These are phyloP conservation scores for Paecilomyces formosus DNA, from an alignment of 2,329 filamentous ascomycete genomes.

Conservation along the genomic window DNA sequence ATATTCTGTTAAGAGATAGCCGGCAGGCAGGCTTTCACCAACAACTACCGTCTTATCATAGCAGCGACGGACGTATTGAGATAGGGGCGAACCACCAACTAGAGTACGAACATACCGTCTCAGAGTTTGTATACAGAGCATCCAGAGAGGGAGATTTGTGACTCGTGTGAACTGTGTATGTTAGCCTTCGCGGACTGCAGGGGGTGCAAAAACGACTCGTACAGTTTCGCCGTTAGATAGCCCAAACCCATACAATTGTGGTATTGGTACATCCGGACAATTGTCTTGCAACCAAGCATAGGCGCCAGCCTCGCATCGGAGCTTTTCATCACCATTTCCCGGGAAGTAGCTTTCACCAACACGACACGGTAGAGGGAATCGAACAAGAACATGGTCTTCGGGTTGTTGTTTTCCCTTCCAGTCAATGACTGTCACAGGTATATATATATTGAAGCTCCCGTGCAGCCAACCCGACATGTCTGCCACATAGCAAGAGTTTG, in stretches of 20 bases:
- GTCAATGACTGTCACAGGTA: too few species aligned
- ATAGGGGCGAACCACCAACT: background rate
- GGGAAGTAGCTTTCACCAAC: too few species aligned
- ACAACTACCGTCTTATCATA: background rate
- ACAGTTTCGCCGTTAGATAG: constrained; percentile 22
- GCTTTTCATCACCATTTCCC: too few species aligned
- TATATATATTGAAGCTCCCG: too few species aligned
- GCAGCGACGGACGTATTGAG: background rate
- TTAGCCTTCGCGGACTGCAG: background rate
- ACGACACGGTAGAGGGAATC: too few species aligned
- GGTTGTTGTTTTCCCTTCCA: too few species aligned
- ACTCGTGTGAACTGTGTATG: background rate
- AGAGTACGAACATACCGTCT: background rate
- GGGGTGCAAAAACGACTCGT: background rate
- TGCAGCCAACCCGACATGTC: too few species aligned
- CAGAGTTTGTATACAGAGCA: background rate
- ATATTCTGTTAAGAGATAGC: constrained; percentile 16
- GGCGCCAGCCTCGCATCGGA: constrained; percentile 26
- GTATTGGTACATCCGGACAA: constrained; percentile 30
- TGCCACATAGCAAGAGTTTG: too few species aligned
- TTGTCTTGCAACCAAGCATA: constrained; percentile 33
- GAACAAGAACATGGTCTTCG: too few species aligned
- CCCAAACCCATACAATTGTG: constrained; percentile 27
- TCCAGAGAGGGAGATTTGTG: background rate
- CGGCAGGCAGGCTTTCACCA: background rate